Evolutionary conservation across 305 asterid genomes (phyloP), one percentile per base, ranked within the genome.

Genomic region (Plantago rigida): DNA sequence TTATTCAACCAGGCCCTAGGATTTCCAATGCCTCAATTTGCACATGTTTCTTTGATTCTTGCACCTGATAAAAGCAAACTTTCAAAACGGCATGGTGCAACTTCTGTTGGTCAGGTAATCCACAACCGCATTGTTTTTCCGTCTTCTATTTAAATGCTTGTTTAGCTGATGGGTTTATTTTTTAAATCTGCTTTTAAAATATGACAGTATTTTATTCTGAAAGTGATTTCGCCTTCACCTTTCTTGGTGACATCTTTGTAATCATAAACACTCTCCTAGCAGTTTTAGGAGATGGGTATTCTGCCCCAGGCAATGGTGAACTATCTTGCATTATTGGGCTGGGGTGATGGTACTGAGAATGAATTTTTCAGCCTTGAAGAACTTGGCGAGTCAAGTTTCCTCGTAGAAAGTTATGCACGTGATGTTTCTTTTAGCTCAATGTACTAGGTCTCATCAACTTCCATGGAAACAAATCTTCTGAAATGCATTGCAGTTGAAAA

Each of bases 331-430:
- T 78, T 87, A 62, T 73, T 91, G 80, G 98, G 98, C 60, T 91
- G 98, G 98, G 96, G 96, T 70, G 98, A 91, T 80, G 95, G 98
- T 41, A 82, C 96, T 56, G 90, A 84, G 75, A 80, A 85, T 77
- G 98, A 91, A 73, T 91, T 87, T 76, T 91, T 74, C 80, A 73
- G 88, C 68, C 94, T 87, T 34, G 94, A 81, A 52, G 80, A 82
- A 70, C 93, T 91, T 55, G 98, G 98, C 87, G 69, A 74, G 91
- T 80, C 44, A 45, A 39, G 68, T 65, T 68, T 34, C 68, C 62
- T 58, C 7, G 15, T 28, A 14, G 47, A 24, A 24, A 28, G 53
- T 60, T 66, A 46, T 26, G 28, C 41, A 44, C 63, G 41, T 59
- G 22, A 61, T 52, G 36, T 42, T 56, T 51, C 44, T 56, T 67